Percentiles rank a stretch among this genome's conserved stretches.
Evolutionary conservation across 2,329 filamentous ascomycete species (phyloP).

Genomic region (Dichotomopilus funicola): DNA sequence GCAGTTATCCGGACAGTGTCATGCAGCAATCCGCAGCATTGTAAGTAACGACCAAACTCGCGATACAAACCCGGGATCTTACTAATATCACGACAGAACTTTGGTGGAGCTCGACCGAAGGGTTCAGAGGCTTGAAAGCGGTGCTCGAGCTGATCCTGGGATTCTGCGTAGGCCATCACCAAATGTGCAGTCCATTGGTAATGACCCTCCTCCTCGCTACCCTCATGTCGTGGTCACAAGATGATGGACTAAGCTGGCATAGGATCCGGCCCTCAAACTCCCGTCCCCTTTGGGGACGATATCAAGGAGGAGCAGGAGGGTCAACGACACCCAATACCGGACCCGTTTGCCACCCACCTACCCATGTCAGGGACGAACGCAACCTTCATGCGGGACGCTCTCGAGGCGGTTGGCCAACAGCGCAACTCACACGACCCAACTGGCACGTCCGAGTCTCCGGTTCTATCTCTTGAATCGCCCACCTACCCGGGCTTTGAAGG

Average conservation of each 20-base stretch:
- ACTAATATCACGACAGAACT: slow-evolving; percentile 2
- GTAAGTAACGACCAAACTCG: slow-evolving; percentile 1
- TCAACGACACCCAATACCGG: too few species aligned
- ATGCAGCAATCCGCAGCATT: slow-evolving; percentile 12
- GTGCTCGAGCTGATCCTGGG: background rate
- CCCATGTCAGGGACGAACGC: background rate
- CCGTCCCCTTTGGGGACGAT: background rate
- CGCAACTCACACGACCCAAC: background rate
- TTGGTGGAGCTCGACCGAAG: slow-evolving; percentile 17
- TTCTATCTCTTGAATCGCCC: background rate
- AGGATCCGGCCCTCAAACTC: too few species aligned
- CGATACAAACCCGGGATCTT: background rate
- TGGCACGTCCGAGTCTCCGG: background rate
- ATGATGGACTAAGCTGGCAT: too few species aligned
- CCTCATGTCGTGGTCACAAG: background rate
- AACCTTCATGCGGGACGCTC: slow-evolving; percentile 6
- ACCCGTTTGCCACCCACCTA: background rate
- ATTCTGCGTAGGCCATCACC: background rate
- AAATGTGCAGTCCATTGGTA: background rate
- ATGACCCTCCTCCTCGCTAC: background rate
- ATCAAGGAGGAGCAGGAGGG: background rate
- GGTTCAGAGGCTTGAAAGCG: slow-evolving; percentile 15
- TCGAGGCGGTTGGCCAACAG: slow-evolving; percentile 1
- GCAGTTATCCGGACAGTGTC: slow-evolving; percentile 18
- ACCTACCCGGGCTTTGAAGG: slow-evolving; percentile 5